phyloP scores from a whole-genome alignment of 345 rosid species.

The Euclidium syriacum region DNA sequence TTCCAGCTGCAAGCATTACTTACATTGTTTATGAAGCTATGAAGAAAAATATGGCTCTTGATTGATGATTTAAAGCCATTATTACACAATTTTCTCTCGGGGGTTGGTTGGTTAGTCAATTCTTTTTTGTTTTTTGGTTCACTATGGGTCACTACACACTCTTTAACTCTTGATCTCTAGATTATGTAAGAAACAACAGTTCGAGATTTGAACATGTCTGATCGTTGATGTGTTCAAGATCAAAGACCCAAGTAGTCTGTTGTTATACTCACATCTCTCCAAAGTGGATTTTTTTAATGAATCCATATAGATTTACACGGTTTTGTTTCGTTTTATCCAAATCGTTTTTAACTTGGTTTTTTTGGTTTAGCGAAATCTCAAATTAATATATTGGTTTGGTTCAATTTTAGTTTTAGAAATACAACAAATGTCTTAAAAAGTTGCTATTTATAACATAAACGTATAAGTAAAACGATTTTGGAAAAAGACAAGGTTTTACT shows the following conservation, averaged over 20 bases:
- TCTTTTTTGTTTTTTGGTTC: constrained; percentile 3
- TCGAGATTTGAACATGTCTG: constrained; percentile 1
- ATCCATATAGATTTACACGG: neutral
- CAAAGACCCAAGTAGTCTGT: neutral
- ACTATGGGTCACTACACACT: constrained; percentile 3
- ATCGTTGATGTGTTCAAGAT: constrained; percentile 19
- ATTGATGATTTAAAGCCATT: no score
- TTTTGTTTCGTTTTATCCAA: neutral
- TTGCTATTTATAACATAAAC: no score
- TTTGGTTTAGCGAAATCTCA: no score
- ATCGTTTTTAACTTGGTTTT: neutral
- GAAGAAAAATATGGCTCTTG: constrained; percentile 83
- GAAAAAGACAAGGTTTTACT: no score
- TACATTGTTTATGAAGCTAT: constrained; percentile 77
- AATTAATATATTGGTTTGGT: no score
- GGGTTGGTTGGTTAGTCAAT: constrained; percentile 12
- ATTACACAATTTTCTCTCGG: constrained; percentile 1
- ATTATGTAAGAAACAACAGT: constrained; percentile 15
- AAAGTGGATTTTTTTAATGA: neutral
- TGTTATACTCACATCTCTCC: constrained; percentile 16
- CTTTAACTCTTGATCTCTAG: constrained; percentile 16
- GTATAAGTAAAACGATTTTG: no score
- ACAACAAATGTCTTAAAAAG: no score
- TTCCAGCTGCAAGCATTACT: constrained; percentile 60
- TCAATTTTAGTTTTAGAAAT: no score